Base-by-base conservation (phyloP, 441 rosid species). In the Pelargonium exstipulatum region DNA sequence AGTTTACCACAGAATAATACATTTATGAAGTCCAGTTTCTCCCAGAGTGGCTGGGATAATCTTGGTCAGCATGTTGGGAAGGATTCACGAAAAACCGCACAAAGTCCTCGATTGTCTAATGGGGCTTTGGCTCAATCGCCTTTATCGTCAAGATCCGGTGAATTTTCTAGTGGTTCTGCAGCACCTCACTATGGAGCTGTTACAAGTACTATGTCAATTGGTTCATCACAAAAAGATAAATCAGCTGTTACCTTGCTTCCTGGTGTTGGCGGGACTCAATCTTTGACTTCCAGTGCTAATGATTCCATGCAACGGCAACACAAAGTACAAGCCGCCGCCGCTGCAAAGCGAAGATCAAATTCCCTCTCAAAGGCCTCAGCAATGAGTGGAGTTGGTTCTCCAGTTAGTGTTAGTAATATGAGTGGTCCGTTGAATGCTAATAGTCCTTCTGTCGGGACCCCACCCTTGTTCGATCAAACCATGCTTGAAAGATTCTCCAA, bases 111-210 rank as follows among this genome's bases (percentile, higher is more conserved):
- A 53, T 64, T 91, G 77, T 89, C 98, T 17, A 70, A 86, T 55
- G 97, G 99, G 70, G 84, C 84, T 61, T 79, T 88, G 79, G 87
- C 91, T 72, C 98, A 92, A 58, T 92, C 99, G 64, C 98, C 98
- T 53, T 80, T 88, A 68, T 91, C 99, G 61, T 90, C 99, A 68
- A 95, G 86, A 83, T 92, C 99, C 71, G 99, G 98, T 64, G 98
- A 95, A 73, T 90, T 92, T 76, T 95, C 99, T 45, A 87, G 86
- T 77, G 90, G 97, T 73, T 92, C 99, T 29, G 85, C 84, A 22
- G 98, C 93, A 64, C 83, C 79, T 69, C 90, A 90, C 78, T 88
- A 86, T 77, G 98, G 93, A 74, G 88, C 83, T 58, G 83, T 77
- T 73, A 81, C 93, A 71, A 79, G 79, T 40, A 75, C 71, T 72